Evolutionary conservation across 768 basidiomycete species (phyloP), one percentile per base, ranked within the genome.

Genomic region (Rhizopogon sp.): DNA sequence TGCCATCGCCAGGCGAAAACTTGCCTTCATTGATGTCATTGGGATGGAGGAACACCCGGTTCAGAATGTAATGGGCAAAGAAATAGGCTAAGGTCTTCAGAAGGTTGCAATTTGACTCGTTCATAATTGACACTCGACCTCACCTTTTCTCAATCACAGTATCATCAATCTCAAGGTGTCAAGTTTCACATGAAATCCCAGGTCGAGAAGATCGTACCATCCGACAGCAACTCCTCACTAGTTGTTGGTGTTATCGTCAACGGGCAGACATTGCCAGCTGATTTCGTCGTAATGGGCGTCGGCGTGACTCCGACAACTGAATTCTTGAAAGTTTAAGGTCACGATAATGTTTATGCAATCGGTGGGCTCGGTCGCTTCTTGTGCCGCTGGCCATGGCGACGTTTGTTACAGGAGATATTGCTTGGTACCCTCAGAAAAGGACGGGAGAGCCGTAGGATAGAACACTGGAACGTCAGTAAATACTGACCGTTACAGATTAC

Each of bases 21-120:
- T 92, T 20, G 87, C 87, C 10, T 87, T 85, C 31, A 85, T 94
- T 43, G 84, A 90, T 58, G 85, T 96, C 57, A 80, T 97, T 52
- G 93, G 92, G 2, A 85, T 85, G 83, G 88, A 89, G 61, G 79
- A 84, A 52, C 77, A 78, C 56, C 94, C 94, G 0, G 93, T 95
- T 66, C 84, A 92, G 64, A 66, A 70, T n/a, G 79, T 94, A 35
- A 77, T 97, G 8, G 94, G 94, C 28, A 81, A 83, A 60, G 81
- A 89, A 58, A 77, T 96, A 49, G 94, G 93, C 9, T 77, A 77
- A 7, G 89, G 84, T 1, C 69, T 95, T 43, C 82, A 83, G 72
- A 88, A 90, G 80, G 89, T 88, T 51, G 25, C 2, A 20, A 47
- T 61, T 39, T 41, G n/a, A 22, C 55, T 33, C 22, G 20, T 35